A percentile compares a stretch with the other conserved stretches of the same genome.
phyloP scores from a whole-genome alignment of 1,284 basidiomycete genomes.

The Leccinum holopus region DNA sequence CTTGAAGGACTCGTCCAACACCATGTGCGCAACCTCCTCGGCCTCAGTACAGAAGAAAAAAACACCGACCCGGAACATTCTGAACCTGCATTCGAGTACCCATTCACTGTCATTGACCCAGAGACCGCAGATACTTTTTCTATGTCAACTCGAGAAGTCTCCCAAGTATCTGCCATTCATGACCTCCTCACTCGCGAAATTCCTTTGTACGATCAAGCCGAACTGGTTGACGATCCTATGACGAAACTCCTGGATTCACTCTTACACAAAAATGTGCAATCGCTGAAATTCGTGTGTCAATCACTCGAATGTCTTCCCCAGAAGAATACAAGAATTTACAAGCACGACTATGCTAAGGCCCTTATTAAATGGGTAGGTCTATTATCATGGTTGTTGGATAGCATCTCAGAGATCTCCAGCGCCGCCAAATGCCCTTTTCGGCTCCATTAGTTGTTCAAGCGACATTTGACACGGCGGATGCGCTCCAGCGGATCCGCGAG shows the following conservation, averaged over 20 bases:
- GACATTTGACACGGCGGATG: not conserved
- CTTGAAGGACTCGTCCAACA: slow-evolving; percentile 15
- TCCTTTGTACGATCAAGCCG: not conserved
- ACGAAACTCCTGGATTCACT: not conserved
- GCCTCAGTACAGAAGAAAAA: not conserved
- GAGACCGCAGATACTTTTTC: not conserved
- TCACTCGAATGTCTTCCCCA: not conserved
- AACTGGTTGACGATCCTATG: not conserved
- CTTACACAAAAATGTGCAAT: slow-evolving; percentile 2
- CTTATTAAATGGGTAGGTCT: slow-evolving; percentile 12
- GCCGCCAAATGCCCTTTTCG: slow-evolving; percentile 5
- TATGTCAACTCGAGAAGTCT: not conserved
- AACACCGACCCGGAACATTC: not conserved
- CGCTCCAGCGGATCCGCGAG: slow-evolving; percentile 1
- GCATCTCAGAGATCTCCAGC: not conserved
- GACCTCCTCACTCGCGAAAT: not conserved
- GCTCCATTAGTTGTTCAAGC: not conserved
- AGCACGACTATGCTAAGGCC: slow-evolving; percentile 6
- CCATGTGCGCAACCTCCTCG: not conserved
- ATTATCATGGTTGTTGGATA: not conserved
- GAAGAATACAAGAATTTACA: not conserved
- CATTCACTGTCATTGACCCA: not conserved
- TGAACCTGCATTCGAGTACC: not conserved
- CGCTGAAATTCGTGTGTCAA: slow-evolving; percentile 11
- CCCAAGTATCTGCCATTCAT: not conserved